Evolutionary conservation across 108 stramenopile species (phyloP).

Genomic region (Cyclotella baltica): DNA sequence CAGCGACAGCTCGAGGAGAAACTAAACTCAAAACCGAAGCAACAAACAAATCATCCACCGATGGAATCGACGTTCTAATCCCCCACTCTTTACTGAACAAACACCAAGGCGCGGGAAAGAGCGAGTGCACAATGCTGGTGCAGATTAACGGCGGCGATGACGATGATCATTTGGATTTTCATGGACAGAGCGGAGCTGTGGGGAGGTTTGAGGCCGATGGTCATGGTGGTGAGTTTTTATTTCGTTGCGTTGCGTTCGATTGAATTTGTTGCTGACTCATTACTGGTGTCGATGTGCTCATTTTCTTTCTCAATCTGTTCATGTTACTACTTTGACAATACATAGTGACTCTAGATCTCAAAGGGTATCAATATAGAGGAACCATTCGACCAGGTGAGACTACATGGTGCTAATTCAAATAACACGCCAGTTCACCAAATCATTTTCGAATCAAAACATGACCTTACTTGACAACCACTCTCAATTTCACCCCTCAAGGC

Average conservation of each 20-base stretch:
- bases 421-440: no score
- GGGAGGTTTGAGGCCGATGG: conserved; percentile 77
- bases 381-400: conserved; percentile 69
- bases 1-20: no score
- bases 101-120: conserved; percentile 23
- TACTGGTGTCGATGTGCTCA: not conserved
- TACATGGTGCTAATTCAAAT: not conserved
- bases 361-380: conserved; percentile 80
- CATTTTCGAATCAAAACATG: no score
- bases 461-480: not conserved
- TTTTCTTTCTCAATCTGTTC: not conserved
- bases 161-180: conserved; percentile 68
- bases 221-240: conserved; percentile 48
- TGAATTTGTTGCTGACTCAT: not conserved
- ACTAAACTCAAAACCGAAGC: no score
- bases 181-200: conserved; percentile 79
- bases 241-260: not conserved
- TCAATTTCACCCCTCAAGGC: not conserved
- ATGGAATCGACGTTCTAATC: conserved; percentile 47
- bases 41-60: no score
- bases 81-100: conserved; percentile 43
- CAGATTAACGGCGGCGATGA: conserved; percentile 72
- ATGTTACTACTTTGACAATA: no score
- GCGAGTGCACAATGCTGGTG: conserved; percentile 72
- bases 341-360: conserved; percentile 74